Base-by-base conservation (phyloP, 1,139 yeast genomes). In the Groenewaldozyma sp. region DNA sequence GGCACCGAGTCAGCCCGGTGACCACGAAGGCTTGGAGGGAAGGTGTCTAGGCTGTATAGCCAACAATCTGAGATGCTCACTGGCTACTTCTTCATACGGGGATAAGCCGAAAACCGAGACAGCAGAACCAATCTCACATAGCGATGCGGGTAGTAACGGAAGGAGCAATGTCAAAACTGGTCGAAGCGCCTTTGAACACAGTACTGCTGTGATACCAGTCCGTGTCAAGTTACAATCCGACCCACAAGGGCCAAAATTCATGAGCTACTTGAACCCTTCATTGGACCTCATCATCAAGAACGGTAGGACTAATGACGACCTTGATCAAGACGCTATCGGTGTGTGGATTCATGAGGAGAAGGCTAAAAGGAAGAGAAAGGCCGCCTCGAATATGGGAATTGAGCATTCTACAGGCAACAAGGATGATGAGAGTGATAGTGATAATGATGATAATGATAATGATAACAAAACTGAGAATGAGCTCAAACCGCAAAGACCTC, bases 241-340 rank as follows among this genome's bases (percentile, higher is more conserved):
- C 40, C 1, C 37, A 6, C 33, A 29, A 14, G n/a, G n/a, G 5
- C 18, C 33, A 11, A 14, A 43, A 27, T 49, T 48, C 38, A 34
- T 48, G 20, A 40, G 49, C 17, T 34, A 40, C 17, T 19, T 49
- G 40, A 51, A 46, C 28, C 53, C 53, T 9, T 37, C 49, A 3
- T 31, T 48, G 11, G 52, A 48, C 18, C 40, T 48, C 34, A 32
- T 46, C 17, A 37, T 41, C 37, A 41, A 35, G 7, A 42, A 37
- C 5, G 44, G 36, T 6, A 35, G 14, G 11, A 33, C 29, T 16
- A n/a, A n/a, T n/a, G n/a, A n/a, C n/a, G 36, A 41, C 19, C 45
- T 45, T 13, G 52, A 49, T 39, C 34, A 45, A 10, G 51, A 48
- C 34, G 36, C 41, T 6, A 41, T 48, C 11, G 52, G 52, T 7